These are phyloP conservation scores for Corchorus capsularis DNA, from an alignment of 345 rosid genomes.

Conservation along the genomic window DNA sequence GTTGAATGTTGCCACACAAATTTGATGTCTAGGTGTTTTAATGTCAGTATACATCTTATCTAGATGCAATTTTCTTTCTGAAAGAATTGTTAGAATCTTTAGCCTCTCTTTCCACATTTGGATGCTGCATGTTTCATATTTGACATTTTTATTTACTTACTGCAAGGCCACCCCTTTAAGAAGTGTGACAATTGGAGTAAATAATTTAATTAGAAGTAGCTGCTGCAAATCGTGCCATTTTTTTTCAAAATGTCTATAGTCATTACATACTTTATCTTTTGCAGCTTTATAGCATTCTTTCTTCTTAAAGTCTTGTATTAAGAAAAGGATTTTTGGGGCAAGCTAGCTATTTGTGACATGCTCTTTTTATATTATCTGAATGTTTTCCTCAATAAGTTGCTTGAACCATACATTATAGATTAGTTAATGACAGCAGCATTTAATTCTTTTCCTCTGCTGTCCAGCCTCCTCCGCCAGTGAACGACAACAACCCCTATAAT, in stretches of 20 bases:
- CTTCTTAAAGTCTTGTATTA: neutral
- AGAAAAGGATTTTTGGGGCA: neutral
- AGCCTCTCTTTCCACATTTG: neutral
- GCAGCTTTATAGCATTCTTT: neutral
- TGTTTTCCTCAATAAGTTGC: neutral
- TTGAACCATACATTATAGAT: neutral
- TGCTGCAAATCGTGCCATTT: neutral
- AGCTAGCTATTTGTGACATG: neutral
- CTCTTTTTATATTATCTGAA: neutral
- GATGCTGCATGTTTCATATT: neutral
- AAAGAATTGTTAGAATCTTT: neutral
- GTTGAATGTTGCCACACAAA: neutral
- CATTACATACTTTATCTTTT: neutral
- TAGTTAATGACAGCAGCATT: neutral
- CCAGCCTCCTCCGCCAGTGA: constrained; percentile 98
- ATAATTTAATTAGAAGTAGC: neutral
- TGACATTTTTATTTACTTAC: neutral
- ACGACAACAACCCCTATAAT: constrained; percentile 95
- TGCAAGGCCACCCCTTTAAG: neutral
- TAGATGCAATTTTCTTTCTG: neutral
- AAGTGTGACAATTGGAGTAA: neutral
- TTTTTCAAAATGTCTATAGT: neutral
- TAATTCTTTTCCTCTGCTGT: constrained; percentile 25
- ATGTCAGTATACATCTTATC: neutral
- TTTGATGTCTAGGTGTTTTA: neutral